A percentile compares a stretch with the other conserved stretches of the same genome.
Evolutionary conservation across 345 rosid species (phyloP).

Genomic region (Linum trigynum): DNA sequence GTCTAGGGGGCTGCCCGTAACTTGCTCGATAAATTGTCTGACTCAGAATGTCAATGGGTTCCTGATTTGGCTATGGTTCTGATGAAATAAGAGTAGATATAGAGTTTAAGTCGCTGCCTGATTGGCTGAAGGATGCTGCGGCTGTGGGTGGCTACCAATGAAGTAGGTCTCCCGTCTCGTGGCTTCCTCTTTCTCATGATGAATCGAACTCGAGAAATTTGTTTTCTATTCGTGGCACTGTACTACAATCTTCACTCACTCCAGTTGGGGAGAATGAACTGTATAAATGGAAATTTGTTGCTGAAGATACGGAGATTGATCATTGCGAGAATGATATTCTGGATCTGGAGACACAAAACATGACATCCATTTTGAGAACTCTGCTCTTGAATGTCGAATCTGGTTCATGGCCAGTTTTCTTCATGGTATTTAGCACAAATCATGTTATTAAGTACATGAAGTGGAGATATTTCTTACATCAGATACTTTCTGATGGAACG

Average conservation of each 20-base stretch:
- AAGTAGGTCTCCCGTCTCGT: constrained; percentile 30
- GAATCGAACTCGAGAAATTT: constrained; percentile 25
- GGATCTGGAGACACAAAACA: constrained; percentile 27
- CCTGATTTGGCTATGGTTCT: constrained; percentile 17
- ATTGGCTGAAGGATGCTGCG: constrained; percentile 37
- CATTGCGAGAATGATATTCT: constrained; percentile 17
- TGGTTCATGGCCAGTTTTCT: constrained; percentile 20
- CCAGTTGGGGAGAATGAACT: constrained; percentile 28
- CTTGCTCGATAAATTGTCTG: constrained; percentile 54
- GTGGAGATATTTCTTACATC: too few relatives aligned
- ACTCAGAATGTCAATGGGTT: constrained; percentile 29
- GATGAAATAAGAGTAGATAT: constrained; percentile 20
- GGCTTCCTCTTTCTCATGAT: constrained; percentile 47
- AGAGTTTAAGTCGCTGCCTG: constrained; percentile 47
- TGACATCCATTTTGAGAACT: constrained; percentile 30
- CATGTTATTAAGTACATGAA: background rate
- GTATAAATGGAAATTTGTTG: constrained; percentile 19
- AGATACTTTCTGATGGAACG: background rate
- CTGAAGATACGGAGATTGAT: constrained; percentile 26
- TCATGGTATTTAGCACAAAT: background rate
- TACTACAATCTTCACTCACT: constrained; percentile 15
- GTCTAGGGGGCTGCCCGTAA: constrained; percentile 50
- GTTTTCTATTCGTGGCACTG: constrained; percentile 22
- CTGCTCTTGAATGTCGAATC: constrained; percentile 37
- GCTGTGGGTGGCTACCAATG: constrained; percentile 9